These are phyloP conservation scores for Brachypodium distachyon DNA, from an alignment of 202 grass and related monocot species.

Conservation along the genomic window DNA sequence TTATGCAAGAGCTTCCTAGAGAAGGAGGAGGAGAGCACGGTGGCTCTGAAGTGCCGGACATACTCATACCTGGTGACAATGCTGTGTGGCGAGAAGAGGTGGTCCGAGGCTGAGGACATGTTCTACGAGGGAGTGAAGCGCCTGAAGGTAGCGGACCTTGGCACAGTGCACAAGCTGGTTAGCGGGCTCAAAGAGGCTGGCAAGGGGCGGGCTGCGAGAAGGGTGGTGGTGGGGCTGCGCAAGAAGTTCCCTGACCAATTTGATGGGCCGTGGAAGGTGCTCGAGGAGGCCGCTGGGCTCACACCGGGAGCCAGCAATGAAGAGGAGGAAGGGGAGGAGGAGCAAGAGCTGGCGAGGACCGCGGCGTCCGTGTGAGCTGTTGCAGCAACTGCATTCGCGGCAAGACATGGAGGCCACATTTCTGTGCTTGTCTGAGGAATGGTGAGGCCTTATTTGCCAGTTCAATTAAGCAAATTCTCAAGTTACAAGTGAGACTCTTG, in stretches of 20 bases:
- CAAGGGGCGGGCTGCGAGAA: slow-evolving; percentile 51
- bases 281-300: slow-evolving; percentile 35
- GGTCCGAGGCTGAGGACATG: slow-evolving; percentile 42
- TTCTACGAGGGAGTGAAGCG: slow-evolving; percentile 54
- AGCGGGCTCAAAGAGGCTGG: slow-evolving; percentile 37
- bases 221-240: slow-evolving; percentile 45
- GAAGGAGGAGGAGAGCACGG: slow-evolving; percentile 4
- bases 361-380: background rate
- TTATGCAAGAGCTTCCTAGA: slow-evolving; percentile 43
- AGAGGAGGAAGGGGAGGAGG: background rate
- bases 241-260: slow-evolving; percentile 51
- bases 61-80: slow-evolving; percentile 28
- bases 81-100: slow-evolving; percentile 40
- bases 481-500: background rate
- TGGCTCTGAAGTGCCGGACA: slow-evolving; percentile 34
- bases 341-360: background rate
- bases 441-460: background rate
- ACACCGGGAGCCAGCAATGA: slow-evolving; percentile 4
- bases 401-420: background rate
- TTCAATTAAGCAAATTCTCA: slow-evolving; percentile 3
- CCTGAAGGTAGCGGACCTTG: slow-evolving; percentile 44
- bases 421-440: background rate
- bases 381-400: background rate
- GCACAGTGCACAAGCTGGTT: slow-evolving; percentile 45
- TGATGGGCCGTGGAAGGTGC: slow-evolving; percentile 51